Evolutionary conservation across 805 yeast species (phyloP), one percentile per base, ranked within the genome.

Genomic region (Suhomyces pyralidae): DNA sequence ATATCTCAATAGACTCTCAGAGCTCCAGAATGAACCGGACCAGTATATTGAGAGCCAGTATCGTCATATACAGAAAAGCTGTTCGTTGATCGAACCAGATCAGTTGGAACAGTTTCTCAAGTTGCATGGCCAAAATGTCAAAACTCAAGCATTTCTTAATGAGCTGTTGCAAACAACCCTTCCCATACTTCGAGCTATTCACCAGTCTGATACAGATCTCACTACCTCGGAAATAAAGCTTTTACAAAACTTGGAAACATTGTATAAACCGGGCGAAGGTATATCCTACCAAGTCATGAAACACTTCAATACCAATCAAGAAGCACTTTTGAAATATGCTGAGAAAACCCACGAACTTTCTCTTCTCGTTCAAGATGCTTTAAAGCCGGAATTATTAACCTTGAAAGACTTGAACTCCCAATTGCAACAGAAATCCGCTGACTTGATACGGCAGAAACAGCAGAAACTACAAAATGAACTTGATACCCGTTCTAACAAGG

Each of bases 161-260:
- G 61, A 57, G 14, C 65, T 63, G 49, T 53, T 73, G 17, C 66
- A 70, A 42, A 52, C 58, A 28, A 63, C 69, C 14, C 56, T 65
- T 2, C 77, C 77, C 7, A 64, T 70, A 26, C 60, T 73, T 40
- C 59, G 71, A 46, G 59, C 74, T 4, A 64, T 73, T 3, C 73
- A 73, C 55, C 69, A 67, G 42, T 57, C 60, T 4, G 61, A 64
- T 48, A 45, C 55, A 14, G 56, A 67, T 20, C 53, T 69, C 42
- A 65, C 74, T 1, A 58, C 59, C 8, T 59, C 70, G 2, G 77
- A 72, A 53, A 45, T 54, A 24, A 55, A 58, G 15, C 60, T 69
- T 4, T 54, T 64, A 17, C 50, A 59, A 40, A 63, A 61, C 47
- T 55, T 70, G 44, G 58, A 62, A 12, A 49, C 52, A 30, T 51